These are phyloP conservation scores for Penicillium brevicompactum DNA, from an alignment of 2,329 filamentous ascomycete species.

Conservation along the genomic window DNA sequence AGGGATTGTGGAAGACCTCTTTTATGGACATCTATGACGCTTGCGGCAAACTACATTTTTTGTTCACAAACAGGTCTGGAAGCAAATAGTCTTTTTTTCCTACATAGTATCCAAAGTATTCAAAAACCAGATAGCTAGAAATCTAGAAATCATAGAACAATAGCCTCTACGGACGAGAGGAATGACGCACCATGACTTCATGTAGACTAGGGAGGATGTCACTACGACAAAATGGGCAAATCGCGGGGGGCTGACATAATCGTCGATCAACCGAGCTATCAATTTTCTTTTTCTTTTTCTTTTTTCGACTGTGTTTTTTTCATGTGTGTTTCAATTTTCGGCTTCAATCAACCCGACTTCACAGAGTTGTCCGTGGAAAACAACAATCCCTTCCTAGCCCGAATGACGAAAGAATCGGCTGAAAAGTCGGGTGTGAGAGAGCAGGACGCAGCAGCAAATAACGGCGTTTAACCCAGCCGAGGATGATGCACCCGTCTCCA, in stretches of 20 bases:
- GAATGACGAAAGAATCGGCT: constrained; percentile 17
- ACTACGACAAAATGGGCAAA: constrained; percentile 1
- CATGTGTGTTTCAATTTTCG: constrained; percentile 5
- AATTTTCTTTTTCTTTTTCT: not conserved
- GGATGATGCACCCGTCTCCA: constrained; percentile 26
- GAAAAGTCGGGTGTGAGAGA: constrained; percentile 8
- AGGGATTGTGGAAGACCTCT: not conserved
- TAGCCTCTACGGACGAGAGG: constrained; percentile 5
- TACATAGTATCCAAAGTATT: too few species aligned
- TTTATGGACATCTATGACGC: constrained; percentile 7
- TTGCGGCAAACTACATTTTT: not conserved
- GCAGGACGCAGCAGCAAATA: constrained; percentile 20
- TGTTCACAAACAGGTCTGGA: too few species aligned
- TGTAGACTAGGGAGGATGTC: not conserved
- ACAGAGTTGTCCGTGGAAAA: constrained; percentile 9
- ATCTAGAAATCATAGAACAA: too few species aligned
- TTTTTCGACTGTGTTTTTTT: not conserved
- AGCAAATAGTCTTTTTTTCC: too few species aligned
- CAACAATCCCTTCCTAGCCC: not conserved
- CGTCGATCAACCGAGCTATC: constrained; percentile 9
- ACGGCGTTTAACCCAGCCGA: constrained; percentile 30
- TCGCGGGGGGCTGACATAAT: constrained; percentile 25
- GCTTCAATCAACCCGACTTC: constrained; percentile 17
- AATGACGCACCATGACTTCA: constrained; percentile 30
- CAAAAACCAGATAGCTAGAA: too few species aligned